Conservation (phyloP, 2,329 filamentous ascomycete genomes). For the Colletotrichum agaves region DNA sequence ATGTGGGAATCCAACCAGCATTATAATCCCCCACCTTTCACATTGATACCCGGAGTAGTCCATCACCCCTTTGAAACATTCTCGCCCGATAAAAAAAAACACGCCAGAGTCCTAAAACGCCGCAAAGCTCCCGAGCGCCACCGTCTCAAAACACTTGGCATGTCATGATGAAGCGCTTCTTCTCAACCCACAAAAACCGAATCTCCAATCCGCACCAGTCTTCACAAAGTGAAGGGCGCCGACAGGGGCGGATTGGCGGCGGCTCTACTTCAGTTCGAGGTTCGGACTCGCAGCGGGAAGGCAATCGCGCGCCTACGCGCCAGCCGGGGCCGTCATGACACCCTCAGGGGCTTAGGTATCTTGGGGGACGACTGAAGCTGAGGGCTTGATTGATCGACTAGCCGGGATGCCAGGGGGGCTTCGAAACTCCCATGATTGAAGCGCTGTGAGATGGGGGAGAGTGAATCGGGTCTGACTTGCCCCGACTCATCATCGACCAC, state of each 20-base stretch:
- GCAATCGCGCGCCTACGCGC: too few relatives aligned
- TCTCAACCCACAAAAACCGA: not conserved
- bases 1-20: not conserved
- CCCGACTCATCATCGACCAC: too few relatives aligned
- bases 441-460: not conserved
- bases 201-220: not conserved
- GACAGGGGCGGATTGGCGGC: not conserved
- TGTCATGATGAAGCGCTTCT: conserved; percentile 1
- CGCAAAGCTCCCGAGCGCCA: not conserved
- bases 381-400: not conserved
- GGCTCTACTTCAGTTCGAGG: not conserved
- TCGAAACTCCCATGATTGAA: not conserved
- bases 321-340: not conserved
- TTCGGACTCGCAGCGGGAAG: too few relatives aligned
- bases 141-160: conserved; percentile 12
- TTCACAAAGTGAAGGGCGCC: not conserved
- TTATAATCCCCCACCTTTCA: not conserved
- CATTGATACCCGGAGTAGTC: not conserved
- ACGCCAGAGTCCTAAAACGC: not conserved
- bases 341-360: too few relatives aligned
- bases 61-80: not conserved
- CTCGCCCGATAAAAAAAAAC: not conserved
- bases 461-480: too few relatives aligned
- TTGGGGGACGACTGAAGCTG: too few relatives aligned
- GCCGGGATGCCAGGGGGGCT: not conserved